phyloP scores from a whole-genome alignment of 768 basidiomycete species.

The Leucosporidium creatinivorum region DNA sequence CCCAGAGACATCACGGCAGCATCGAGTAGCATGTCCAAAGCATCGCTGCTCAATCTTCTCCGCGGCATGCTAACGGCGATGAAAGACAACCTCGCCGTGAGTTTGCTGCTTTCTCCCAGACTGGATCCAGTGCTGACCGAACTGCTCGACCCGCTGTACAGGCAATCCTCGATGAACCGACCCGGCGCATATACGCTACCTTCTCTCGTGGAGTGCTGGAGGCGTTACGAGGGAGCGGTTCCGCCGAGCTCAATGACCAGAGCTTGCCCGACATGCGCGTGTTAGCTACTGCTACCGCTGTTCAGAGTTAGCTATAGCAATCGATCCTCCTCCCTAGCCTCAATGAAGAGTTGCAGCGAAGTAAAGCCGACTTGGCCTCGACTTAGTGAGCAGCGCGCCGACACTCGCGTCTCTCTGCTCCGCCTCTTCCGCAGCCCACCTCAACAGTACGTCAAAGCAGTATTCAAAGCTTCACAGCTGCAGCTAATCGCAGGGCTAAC shows the following conservation, averaged over 20 bases:
- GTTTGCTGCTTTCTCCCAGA: neutral
- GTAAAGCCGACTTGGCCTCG: no score
- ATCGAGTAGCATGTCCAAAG: no score
- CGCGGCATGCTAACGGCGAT: constrained; percentile 23
- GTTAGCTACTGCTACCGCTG: neutral
- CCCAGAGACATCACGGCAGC: no score
- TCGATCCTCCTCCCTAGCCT: no score
- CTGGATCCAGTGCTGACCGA: neutral
- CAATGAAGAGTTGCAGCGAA: no score
- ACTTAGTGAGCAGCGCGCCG: no score
- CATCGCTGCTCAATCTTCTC: neutral
- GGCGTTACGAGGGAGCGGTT: neutral
- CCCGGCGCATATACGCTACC: neutral
- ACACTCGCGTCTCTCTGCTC: no score
- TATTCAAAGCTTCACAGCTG: no score
- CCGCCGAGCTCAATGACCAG: constrained; percentile 11
- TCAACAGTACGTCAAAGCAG: no score
- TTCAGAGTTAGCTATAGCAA: no score
- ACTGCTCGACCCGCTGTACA: neutral
- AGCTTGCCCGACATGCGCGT: constrained; percentile 9
- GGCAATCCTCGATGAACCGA: constrained; percentile 2
- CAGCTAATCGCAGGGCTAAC: no score
- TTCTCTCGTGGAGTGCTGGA: constrained; percentile 7
- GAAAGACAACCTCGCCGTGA: constrained; percentile 20
- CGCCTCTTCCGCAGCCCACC: no score